Conservation (phyloP, 495 filamentous ascomycete species). For the Talaromyces wortmannii region DNA sequence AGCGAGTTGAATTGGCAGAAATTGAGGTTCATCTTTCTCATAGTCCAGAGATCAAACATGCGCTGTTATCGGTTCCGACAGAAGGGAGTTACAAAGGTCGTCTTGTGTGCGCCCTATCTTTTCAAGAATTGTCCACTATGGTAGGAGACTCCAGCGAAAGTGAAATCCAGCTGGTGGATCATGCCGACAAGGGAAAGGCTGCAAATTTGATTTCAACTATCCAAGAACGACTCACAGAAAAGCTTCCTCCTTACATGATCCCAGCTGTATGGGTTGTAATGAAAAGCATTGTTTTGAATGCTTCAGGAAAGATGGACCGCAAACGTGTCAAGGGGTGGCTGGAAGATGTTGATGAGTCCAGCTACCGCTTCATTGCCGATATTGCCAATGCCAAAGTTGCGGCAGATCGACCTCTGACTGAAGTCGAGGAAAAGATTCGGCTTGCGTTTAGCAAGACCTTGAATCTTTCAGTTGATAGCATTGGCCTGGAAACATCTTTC, state of each 20-base stretch:
- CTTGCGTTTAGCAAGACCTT: not conserved
- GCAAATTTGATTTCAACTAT: not conserved
- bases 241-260: not conserved
- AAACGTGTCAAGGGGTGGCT: slow-evolving; percentile 8
- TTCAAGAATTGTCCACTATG: not conserved
- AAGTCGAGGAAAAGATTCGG: not conserved
- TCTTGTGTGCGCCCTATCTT: slow-evolving; percentile 9
- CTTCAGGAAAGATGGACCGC: slow-evolving; percentile 29
- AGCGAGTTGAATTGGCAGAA: slow-evolving; percentile 60
- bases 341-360: slow-evolving; percentile 8
- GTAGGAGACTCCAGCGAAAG: not conserved
- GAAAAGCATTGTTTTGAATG: slow-evolving; percentile 21
- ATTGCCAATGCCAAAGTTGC: slow-evolving; percentile 14
- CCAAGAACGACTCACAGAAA: slow-evolving; percentile 3
- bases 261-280: slow-evolving; percentile 28
- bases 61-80: slow-evolving; percentile 12
- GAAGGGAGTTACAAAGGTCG: slow-evolving; percentile 19
- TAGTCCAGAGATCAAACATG: slow-evolving; percentile 5
- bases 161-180: not conserved
- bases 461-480: not conserved
- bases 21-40: slow-evolving; percentile 34
- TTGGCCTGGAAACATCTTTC: not conserved
- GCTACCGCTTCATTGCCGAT: not conserved
- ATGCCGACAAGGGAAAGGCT: not conserved
- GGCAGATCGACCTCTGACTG: slow-evolving; percentile 20